Conservation (phyloP, 768 basidiomycete genomes). For the Hysterangium stoloniferum region DNA sequence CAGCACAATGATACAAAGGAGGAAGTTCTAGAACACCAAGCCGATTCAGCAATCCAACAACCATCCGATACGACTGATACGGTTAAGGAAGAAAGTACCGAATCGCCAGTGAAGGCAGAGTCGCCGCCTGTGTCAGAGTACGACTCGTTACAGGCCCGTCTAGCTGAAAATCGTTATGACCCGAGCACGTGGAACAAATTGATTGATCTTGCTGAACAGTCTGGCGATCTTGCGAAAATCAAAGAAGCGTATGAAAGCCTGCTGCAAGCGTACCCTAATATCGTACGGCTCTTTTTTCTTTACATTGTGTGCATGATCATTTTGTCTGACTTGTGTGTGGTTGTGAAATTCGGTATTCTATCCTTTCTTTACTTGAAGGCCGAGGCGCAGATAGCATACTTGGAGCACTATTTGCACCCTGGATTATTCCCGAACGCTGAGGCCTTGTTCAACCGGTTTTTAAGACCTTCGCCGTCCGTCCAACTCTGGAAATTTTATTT, state of each 20-base stretch:
- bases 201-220: constrained; percentile 67
- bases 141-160: constrained; percentile 51
- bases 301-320: constrained; percentile 10
- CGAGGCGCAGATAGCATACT: constrained; percentile 77
- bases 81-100: not conserved
- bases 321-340: constrained; percentile 7
- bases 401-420: constrained; percentile 65
- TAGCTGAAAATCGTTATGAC: constrained; percentile 64
- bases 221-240: constrained; percentile 72
- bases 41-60: not conserved
- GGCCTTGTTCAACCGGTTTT: constrained; percentile 80
- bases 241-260: constrained; percentile 77
- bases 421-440: constrained; percentile 71
- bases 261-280: constrained; percentile 83
- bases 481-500: constrained; percentile 92
- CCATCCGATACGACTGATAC: not conserved
- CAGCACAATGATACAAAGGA: not conserved
- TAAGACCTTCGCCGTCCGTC: constrained; percentile 79
- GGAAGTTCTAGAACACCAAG: not conserved
- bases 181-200: constrained; percentile 74
- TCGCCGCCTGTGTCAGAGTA: constrained; percentile 49
- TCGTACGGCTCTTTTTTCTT: constrained; percentile 49
- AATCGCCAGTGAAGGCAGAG: constrained; percentile 1
- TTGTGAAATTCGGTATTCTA: not conserved
- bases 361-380: constrained; percentile 37